phyloP scores from a whole-genome alignment of 805 yeast species.

The Metschnikowia similis region DNA sequence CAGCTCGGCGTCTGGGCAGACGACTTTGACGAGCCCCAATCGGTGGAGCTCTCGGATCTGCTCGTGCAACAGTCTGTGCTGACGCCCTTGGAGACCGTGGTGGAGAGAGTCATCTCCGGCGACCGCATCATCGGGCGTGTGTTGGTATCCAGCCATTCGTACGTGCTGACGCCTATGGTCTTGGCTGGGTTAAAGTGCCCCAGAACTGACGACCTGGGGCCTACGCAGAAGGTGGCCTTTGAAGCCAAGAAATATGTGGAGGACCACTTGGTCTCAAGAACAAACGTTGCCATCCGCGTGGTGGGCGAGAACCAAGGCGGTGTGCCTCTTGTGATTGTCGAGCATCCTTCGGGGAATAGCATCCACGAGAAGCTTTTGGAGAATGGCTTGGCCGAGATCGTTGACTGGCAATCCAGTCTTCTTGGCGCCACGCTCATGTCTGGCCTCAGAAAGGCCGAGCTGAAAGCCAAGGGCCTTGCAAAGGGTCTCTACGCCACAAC shows the following conservation, averaged over 20 bases:
- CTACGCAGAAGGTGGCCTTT: constrained; percentile 46
- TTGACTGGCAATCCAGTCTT: constrained; percentile 73
- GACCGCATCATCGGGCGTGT: constrained; percentile 68
- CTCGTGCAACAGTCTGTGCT: constrained; percentile 33
- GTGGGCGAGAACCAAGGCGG: constrained; percentile 63
- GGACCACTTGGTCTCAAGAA: constrained; percentile 55
- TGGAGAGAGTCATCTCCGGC: constrained; percentile 75
- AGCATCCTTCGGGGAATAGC: constrained; percentile 72
- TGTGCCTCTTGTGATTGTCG: constrained; percentile 52
- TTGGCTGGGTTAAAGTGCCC: constrained; percentile 76
- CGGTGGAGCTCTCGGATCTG: constrained; percentile 26
- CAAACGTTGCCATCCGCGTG: constrained; percentile 46
- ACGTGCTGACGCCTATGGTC: constrained; percentile 54
- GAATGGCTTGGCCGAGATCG: constrained; percentile 68
- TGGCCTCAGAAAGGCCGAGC: constrained; percentile 59
- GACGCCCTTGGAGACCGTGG: constrained; percentile 51
- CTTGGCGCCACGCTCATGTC: constrained; percentile 66
- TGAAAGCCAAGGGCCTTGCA: constrained; percentile 53
- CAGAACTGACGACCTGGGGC: constrained; percentile 48
- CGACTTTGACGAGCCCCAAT: constrained; percentile 15
- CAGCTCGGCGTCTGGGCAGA: constrained; percentile 54
- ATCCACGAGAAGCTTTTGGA: constrained; percentile 64
- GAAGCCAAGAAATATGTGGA: constrained; percentile 65
- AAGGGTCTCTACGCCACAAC: constrained; percentile 44
- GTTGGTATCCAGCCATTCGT: constrained; percentile 44